Conservation (phyloP, 2,329 filamentous ascomycete genomes). For the Stagonosporopsis cucurbitacearum region DNA sequence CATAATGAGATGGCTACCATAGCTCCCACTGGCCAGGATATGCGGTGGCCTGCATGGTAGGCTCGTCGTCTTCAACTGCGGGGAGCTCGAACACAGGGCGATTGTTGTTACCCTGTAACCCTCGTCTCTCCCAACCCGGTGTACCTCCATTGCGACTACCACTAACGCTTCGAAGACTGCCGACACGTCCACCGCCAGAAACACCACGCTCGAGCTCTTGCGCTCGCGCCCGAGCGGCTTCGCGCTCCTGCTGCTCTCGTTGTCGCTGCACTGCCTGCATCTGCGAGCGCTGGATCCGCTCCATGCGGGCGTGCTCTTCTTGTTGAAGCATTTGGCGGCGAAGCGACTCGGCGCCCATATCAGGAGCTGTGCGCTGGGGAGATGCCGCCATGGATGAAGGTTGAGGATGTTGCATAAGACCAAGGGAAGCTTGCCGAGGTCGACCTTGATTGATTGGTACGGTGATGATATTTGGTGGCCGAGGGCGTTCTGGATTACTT, state of each 20-base stretch:
- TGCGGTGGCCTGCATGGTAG: constrained; percentile 69
- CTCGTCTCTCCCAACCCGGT: constrained; percentile 37
- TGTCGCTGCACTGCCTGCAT: constrained; percentile 30
- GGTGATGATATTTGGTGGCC: constrained; percentile 42
- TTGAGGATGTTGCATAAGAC: constrained; percentile 47
- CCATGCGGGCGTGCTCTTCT: constrained; percentile 42
- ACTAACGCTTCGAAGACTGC: constrained; percentile 39
- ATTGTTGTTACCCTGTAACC: constrained; percentile 25
- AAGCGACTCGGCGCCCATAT: constrained; percentile 48
- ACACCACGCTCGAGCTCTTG: constrained; percentile 45
- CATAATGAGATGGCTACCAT: constrained; percentile 17
- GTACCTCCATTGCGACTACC: constrained; percentile 36
- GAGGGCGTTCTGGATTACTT: constrained; percentile 32
- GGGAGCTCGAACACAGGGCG: constrained; percentile 43
- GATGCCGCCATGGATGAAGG: constrained; percentile 50
- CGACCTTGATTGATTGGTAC: constrained; percentile 23
- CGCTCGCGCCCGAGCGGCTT: constrained; percentile 40
- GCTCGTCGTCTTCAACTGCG: constrained; percentile 54
- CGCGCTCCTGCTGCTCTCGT: constrained; percentile 37
- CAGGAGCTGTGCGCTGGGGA: constrained; percentile 42
- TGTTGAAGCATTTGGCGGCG: constrained; percentile 44
- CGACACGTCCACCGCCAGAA: constrained; percentile 40
- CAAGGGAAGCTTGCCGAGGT: constrained; percentile 42
- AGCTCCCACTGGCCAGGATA: constrained; percentile 65
- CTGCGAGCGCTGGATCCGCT: constrained; percentile 40